These are phyloP conservation scores for Myriosclerotinia scirpicola DNA, from an alignment of 2,329 filamentous ascomycete genomes.

Conservation along the genomic window DNA sequence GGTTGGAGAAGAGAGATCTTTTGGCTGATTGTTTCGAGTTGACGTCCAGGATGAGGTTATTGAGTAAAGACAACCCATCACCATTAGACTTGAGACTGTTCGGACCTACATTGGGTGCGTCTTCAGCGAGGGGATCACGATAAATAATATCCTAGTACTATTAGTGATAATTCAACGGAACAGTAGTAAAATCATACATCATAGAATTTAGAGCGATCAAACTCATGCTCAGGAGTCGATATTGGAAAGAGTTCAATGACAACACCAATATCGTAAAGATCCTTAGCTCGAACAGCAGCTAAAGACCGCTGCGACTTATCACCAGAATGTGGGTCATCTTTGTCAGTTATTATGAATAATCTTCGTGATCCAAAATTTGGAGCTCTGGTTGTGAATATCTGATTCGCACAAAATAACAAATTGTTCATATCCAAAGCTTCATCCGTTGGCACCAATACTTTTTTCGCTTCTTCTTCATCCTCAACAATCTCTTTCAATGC, in stretches of 20 bases:
- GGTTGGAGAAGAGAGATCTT: conserved; percentile 78
- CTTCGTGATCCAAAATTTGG: conserved; percentile 90
- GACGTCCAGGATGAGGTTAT: conserved; percentile 80
- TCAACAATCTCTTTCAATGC: conserved; percentile 73
- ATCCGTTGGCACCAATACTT: conserved; percentile 67
- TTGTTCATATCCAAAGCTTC: conserved; percentile 80
- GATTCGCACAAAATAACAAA: conserved; percentile 90
- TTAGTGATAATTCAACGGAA: conserved; percentile 29
- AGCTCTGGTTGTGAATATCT: conserved; percentile 92
- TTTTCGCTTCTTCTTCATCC: conserved; percentile 68
- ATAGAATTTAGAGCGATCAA: conserved; percentile 86
- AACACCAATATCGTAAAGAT: conserved; percentile 91
- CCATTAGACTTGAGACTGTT: conserved; percentile 62
- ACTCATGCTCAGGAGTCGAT: conserved; percentile 65
- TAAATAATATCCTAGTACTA: conserved; percentile 79
- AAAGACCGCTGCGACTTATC: conserved; percentile 73
- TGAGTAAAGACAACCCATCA: conserved; percentile 76
- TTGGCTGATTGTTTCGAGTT: conserved; percentile 88
- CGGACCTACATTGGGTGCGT: conserved; percentile 57
- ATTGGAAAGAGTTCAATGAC: conserved; percentile 93
- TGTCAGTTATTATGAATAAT: conserved; percentile 94
- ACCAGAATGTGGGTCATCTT: conserved; percentile 77
- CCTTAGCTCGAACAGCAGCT: conserved; percentile 85
- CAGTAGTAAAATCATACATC: conserved; percentile 59
- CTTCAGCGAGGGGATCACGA: conserved; percentile 70